These are phyloP conservation scores for Nakazawaea ernobii DNA, from an alignment of 805 yeast species.

Conservation along the genomic window DNA sequence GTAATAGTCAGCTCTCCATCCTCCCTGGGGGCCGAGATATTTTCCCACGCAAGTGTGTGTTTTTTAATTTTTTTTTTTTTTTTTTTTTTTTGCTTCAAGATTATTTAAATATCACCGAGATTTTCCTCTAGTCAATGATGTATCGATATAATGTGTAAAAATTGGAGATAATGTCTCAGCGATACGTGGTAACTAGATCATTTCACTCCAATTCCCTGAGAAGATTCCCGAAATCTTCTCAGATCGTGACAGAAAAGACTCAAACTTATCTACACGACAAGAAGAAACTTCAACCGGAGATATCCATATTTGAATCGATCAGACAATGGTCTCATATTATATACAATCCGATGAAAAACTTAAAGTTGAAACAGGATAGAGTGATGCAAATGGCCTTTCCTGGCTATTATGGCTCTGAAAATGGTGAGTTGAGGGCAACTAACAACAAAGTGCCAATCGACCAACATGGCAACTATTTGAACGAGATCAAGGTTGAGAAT, in stretches of 20 bases:
- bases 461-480: slow-evolving; percentile 17
- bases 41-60: no score
- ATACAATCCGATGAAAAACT: background rate
- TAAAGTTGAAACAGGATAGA: slow-evolving; percentile 4
- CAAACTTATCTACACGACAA: background rate
- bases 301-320: background rate
- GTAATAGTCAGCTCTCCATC: no score
- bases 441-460: slow-evolving; percentile 5
- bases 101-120: no score
- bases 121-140: no score
- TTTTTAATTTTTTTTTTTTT: no score
- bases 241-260: background rate
- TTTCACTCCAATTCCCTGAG: background rate
- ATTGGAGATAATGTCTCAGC: background rate
- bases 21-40: no score
- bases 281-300: slow-evolving; percentile 2
- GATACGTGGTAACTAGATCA: background rate
- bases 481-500: slow-evolving; percentile 23
- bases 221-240: background rate
- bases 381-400: slow-evolving; percentile 5
- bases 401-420: slow-evolving; percentile 2
- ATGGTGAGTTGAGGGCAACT: slow-evolving; percentile 1
- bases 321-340: slow-evolving; percentile 1
- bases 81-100: no score
- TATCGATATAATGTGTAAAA: no score